A percentile compares a stretch with the other conserved stretches of the same genome.
These are phyloP conservation scores for Erysimum pusillum DNA, from an alignment of 441 rosid genomes.

Conservation along the genomic window DNA sequence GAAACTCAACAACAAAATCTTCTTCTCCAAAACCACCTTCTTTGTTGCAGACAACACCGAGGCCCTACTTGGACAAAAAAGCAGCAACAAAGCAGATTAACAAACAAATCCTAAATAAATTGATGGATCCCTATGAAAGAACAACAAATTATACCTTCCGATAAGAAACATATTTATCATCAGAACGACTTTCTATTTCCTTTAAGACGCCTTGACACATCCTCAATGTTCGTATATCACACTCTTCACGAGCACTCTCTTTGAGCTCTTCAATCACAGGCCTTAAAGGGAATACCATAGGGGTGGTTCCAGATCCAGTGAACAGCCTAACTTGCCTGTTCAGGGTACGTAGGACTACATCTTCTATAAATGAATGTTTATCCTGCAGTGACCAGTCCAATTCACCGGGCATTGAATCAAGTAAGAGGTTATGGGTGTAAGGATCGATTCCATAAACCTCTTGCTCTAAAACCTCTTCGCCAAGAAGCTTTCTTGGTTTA, in stretches of 20 bases:
- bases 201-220: constrained; percentile 84
- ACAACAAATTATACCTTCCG: constrained; percentile 74
- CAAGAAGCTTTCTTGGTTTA: constrained; percentile 93
- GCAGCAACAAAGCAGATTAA: constrained; percentile 32
- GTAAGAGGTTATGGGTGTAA: constrained; percentile 93
- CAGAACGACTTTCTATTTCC: constrained; percentile 90
- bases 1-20: constrained; percentile 97
- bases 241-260: constrained; percentile 71
- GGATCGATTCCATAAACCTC: constrained; percentile 99
- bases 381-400: constrained; percentile 81
- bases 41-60: constrained; percentile 99
- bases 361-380: constrained; percentile 90
- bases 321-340: constrained; percentile 88
- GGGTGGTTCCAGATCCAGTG: constrained; percentile 93
- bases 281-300: constrained; percentile 84
- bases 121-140: constrained; percentile 25
- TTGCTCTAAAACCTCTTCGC: constrained; percentile 93
- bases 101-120: constrained; percentile 18
- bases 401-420: constrained; percentile 98
- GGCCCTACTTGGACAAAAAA: constrained; percentile 72
- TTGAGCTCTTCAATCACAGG: constrained; percentile 92
- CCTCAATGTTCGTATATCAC: constrained; percentile 70
- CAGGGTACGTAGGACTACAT: constrained; percentile 79
- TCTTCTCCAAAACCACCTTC: constrained; percentile 92
- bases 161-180: constrained; percentile 96